Conservation (phyloP, 768 basidiomycete species). For the Xanthoconium stramineum region DNA sequence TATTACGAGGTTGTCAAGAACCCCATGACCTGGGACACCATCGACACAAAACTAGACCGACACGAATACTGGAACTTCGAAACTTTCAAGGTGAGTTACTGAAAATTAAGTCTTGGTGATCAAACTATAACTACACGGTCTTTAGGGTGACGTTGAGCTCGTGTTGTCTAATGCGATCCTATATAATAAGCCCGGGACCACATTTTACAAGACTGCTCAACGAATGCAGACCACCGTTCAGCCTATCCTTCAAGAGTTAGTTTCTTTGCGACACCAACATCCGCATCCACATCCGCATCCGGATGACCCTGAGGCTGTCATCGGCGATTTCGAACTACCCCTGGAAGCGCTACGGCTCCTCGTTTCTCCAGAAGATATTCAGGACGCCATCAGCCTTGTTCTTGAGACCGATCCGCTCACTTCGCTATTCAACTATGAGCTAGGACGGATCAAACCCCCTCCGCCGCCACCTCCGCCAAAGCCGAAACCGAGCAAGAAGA, state of each 20-base stretch:
- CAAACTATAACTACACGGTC: not conserved
- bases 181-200: conserved; percentile 79
- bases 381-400: conserved; percentile 51
- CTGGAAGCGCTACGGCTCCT: conserved; percentile 55
- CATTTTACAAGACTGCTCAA: conserved; percentile 66
- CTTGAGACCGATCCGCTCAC: conserved; percentile 57
- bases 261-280: conserved; percentile 17
- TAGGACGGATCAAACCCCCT: conserved; percentile 58
- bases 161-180: conserved; percentile 82
- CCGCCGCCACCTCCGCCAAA: conserved; percentile 52
- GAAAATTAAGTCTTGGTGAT: not conserved
- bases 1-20: conserved; percentile 83
- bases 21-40: conserved; percentile 87
- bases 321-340: conserved; percentile 78
- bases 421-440: conserved; percentile 66
- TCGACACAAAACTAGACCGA: conserved; percentile 76
- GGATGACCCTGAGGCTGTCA: conserved; percentile 7
- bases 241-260: conserved; percentile 34
- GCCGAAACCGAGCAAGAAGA: conserved; percentile 41
- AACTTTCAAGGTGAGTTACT: conserved; percentile 58
- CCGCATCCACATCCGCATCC: too few relatives aligned
- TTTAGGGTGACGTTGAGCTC: conserved; percentile 74
- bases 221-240: conserved; percentile 49
- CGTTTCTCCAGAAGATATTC: conserved; percentile 48
- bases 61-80: conserved; percentile 80